Percentiles rank a stretch among this genome's conserved stretches.
Conservation (phyloP, 306 rosid genomes). For the Mucuna pruriens region DNA sequence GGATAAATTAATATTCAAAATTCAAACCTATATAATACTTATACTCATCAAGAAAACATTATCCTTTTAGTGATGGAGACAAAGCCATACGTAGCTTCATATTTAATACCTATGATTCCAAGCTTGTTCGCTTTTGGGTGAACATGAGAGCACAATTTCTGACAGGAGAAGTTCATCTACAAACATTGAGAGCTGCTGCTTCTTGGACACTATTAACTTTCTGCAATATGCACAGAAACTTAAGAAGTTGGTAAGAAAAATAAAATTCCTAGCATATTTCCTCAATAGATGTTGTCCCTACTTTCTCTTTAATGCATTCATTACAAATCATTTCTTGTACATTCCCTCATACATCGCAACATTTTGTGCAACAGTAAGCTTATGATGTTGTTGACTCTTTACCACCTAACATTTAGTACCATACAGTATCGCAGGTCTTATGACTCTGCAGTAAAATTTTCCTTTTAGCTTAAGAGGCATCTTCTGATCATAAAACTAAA, state of each 20-base stretch:
- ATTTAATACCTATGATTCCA: conserved; percentile 79
- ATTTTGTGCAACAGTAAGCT: neutral
- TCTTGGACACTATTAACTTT: conserved; percentile 63
- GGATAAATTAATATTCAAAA: conserved; percentile 22
- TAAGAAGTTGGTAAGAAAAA: conserved; percentile 24
- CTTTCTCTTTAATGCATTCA: neutral
- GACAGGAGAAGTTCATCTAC: conserved; percentile 76
- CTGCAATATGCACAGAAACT: conserved; percentile 48
- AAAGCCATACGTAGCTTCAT: conserved; percentile 33
- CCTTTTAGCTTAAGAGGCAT: neutral
- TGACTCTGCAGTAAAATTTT: neutral
- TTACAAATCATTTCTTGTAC: neutral
- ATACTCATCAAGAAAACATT: conserved; percentile 24
- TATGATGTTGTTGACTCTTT: neutral
- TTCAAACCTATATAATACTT: conserved; percentile 1
- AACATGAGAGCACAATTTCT: conserved; percentile 75
- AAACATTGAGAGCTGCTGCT: conserved; percentile 42
- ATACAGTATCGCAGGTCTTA: neutral
- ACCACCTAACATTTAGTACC: neutral
- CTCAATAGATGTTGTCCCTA: neutral
- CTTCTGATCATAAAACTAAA: neutral
- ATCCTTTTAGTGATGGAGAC: conserved; percentile 24
- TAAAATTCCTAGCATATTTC: neutral
- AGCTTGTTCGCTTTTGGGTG: conserved; percentile 88
- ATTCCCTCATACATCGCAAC: neutral